Conservation (phyloP, 371 early-diverging fungal species). For the Parasitella parasitica region DNA sequence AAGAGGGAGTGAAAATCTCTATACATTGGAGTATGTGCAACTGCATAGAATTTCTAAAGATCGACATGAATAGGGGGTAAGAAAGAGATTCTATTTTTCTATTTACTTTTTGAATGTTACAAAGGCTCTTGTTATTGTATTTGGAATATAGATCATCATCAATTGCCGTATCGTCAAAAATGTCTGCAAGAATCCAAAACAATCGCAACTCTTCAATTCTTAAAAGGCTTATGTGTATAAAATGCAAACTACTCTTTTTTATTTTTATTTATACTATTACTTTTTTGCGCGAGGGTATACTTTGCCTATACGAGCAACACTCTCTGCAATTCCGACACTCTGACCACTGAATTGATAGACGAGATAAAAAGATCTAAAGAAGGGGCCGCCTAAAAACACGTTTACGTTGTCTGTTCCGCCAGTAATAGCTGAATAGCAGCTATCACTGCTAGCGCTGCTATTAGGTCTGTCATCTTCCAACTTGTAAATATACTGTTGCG, state of each 20-base stretch:
- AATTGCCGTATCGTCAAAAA: no score
- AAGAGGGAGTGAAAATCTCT: background rate
- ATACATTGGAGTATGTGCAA: no score
- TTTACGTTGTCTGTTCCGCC: conserved; percentile 15
- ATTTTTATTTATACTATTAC: background rate
- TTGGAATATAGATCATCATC: no score
- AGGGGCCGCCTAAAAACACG: conserved; percentile 34
- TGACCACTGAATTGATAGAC: conserved; percentile 12
- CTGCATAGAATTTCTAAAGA: background rate
- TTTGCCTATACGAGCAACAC: conserved; percentile 4
- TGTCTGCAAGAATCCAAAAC: no score
- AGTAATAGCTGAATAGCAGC: conserved; percentile 27
- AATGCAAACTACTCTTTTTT: no score
- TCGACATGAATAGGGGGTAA: background rate
- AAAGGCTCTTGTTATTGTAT: no score
- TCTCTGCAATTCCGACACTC: conserved; percentile 21
- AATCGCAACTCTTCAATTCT: no score
- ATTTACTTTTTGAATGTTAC: background rate
- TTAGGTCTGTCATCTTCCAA: background rate
- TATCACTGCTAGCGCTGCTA: background rate
- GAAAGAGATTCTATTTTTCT: background rate
- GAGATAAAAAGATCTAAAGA: conserved; percentile 35
- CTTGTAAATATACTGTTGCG: conserved; percentile 27
- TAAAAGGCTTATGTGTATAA: no score
- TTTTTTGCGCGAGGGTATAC: background rate